Evolutionary conservation across 495 filamentous ascomycete genomes (phyloP).

Genomic region (Cudoniella acicularis): DNA sequence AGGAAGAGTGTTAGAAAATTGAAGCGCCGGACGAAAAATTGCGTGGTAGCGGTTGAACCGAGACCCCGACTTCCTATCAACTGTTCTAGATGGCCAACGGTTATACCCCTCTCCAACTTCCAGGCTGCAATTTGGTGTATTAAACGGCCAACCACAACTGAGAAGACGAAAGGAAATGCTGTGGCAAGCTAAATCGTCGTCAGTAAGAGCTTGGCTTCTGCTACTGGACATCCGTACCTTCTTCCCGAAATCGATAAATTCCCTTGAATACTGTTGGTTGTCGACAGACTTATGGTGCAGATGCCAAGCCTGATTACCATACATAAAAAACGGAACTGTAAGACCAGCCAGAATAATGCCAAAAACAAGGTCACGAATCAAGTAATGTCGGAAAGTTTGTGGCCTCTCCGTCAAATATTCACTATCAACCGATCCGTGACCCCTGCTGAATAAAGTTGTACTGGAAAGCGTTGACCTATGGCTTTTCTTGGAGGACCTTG

Average conservation of each 20-base stretch:
- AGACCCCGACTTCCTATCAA: slow-evolving; percentile 1
- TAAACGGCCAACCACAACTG: background rate
- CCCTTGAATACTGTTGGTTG: background rate
- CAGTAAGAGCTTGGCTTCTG: background rate
- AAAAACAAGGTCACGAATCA: background rate
- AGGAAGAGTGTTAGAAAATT: background rate
- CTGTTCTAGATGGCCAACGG: slow-evolving; percentile 2
- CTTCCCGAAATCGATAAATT: background rate
- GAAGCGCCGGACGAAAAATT: background rate
- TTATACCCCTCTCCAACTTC: slow-evolving; percentile 1
- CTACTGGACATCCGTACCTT: background rate
- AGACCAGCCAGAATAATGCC: background rate
- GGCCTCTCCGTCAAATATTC: too few species aligned
- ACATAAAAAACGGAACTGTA: background rate
- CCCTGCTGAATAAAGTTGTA: too few species aligned
- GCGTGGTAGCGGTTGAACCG: background rate
- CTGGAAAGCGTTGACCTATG: too few species aligned
- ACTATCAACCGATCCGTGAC: too few species aligned
- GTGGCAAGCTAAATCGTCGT: slow-evolving; percentile 1
- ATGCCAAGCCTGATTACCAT: background rate
- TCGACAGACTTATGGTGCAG: background rate
- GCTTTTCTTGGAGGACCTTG: too few species aligned
- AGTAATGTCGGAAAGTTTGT: too few species aligned
- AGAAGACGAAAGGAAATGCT: slow-evolving; percentile 9
- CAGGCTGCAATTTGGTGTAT: background rate